phyloP scores from a whole-genome alignment of 129 eudicot species.

The Calendula officinalis region DNA sequence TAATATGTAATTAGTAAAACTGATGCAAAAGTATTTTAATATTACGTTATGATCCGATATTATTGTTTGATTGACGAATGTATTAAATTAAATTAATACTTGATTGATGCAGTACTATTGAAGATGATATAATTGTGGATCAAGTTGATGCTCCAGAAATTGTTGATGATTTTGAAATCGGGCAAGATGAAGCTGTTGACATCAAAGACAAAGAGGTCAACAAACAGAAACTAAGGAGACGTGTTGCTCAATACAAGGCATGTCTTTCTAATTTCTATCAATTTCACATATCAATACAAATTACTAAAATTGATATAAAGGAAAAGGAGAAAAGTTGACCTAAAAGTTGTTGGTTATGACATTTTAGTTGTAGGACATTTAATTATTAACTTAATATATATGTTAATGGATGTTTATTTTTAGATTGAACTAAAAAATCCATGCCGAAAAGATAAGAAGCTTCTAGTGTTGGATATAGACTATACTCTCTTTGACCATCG shows the following conservation, averaged over 20 bases:
- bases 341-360: constrained; percentile 2
- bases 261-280: constrained; percentile 24
- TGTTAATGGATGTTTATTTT: constrained; percentile 25
- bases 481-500: constrained; percentile 98
- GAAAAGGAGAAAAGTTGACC: constrained; percentile 11
- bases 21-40: constrained; percentile 13
- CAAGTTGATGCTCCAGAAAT: constrained; percentile 85
- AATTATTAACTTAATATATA: constrained; percentile 5
- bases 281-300: constrained; percentile 2
- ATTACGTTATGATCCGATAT: constrained; percentile 14
- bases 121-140: constrained; percentile 88
- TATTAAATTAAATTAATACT: not conserved
- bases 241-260: constrained; percentile 79
- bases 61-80: constrained; percentile 14
- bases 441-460: constrained; percentile 85
- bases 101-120: constrained; percentile 70
- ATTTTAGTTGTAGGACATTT: not conserved
- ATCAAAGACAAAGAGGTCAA: constrained; percentile 82
- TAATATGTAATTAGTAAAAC: not conserved
- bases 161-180: constrained; percentile 93
- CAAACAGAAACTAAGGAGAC: constrained; percentile 82
- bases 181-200: constrained; percentile 90
- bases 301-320: no score
- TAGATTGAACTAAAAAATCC: constrained; percentile 84
- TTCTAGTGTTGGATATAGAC: constrained; percentile 94